These are phyloP conservation scores for Pseudoscleropodium purum DNA, from an alignment of 225 moss, liverwort and hornwort species.

Conservation along the genomic window DNA sequence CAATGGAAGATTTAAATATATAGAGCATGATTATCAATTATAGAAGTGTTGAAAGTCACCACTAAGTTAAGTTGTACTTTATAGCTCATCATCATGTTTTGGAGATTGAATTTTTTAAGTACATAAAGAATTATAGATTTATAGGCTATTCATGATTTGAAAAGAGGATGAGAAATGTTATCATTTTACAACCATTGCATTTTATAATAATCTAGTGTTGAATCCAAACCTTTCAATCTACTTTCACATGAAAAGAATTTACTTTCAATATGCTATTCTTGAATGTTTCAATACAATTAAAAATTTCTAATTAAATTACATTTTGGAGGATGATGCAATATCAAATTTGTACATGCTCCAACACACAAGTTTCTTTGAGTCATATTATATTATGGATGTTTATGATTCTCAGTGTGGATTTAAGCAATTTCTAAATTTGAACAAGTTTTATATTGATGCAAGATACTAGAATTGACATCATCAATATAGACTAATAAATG, in stretches of 20 bases:
- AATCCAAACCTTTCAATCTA: background rate
- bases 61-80: background rate
- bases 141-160: background rate
- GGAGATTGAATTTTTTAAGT: background rate
- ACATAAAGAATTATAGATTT: background rate
- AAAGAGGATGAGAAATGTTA: background rate
- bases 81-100: background rate
- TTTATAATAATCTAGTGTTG: background rate
- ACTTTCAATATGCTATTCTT: background rate
- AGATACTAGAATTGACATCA: rapidly evolving
- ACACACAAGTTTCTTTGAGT: background rate
- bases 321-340: too few relatives aligned
- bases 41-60: background rate
- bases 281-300: too few relatives aligned
- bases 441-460: background rate
- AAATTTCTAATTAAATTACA: background rate
- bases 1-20: background rate
- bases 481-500: background rate
- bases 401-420: background rate
- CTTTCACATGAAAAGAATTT: background rate
- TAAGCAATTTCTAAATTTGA: background rate
- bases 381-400: background rate
- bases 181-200: background rate
- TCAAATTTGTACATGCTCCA: too few relatives aligned
- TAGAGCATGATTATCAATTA: background rate